Evolutionary conservation across 2,329 filamentous ascomycete genomes (phyloP).

Genomic region (Aureobasidium subglaciale): DNA sequence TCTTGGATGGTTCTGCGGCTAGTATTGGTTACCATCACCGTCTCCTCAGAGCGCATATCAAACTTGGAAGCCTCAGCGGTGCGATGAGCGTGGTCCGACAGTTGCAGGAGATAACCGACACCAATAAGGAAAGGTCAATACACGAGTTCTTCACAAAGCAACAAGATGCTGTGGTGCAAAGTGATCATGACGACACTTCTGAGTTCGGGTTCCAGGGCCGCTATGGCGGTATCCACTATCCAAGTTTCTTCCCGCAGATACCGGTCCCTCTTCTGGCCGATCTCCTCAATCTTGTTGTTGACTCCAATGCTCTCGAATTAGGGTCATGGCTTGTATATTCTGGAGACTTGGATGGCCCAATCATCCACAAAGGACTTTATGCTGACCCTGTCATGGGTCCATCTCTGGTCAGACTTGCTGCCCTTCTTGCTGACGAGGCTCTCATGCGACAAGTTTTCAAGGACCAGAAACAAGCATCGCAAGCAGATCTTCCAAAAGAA

Average conservation of each 20-base stretch:
- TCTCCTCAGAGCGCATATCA: constrained; percentile 34
- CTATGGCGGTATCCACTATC: constrained; percentile 35
- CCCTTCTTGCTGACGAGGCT: constrained; percentile 39
- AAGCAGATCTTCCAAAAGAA: constrained; percentile 14
- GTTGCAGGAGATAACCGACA: constrained; percentile 37
- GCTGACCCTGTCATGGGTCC: constrained; percentile 42
- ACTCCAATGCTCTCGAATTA: constrained; percentile 41
- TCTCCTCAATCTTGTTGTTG: constrained; percentile 45
- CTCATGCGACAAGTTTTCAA: constrained; percentile 26
- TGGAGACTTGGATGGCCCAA: constrained; percentile 47
- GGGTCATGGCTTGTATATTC: constrained; percentile 49
- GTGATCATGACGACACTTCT: constrained; percentile 13
- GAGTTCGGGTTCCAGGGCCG: constrained; percentile 24
- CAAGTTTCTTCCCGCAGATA: constrained; percentile 38
- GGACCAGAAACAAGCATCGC: constrained; percentile 11
- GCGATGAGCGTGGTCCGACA: constrained; percentile 32
- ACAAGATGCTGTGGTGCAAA: neutral
- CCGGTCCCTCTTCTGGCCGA: constrained; percentile 43
- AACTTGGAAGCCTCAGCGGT: constrained; percentile 31
- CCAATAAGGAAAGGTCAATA: constrained; percentile 37
- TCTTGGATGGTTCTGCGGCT: constrained; percentile 38
- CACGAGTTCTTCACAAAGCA: constrained; percentile 34
- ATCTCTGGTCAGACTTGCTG: constrained; percentile 49
- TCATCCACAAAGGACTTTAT: constrained; percentile 42
- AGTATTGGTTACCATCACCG: constrained; percentile 38